Conservation (phyloP, 164 flowering plant species). For the Echeveria elegans region DNA sequence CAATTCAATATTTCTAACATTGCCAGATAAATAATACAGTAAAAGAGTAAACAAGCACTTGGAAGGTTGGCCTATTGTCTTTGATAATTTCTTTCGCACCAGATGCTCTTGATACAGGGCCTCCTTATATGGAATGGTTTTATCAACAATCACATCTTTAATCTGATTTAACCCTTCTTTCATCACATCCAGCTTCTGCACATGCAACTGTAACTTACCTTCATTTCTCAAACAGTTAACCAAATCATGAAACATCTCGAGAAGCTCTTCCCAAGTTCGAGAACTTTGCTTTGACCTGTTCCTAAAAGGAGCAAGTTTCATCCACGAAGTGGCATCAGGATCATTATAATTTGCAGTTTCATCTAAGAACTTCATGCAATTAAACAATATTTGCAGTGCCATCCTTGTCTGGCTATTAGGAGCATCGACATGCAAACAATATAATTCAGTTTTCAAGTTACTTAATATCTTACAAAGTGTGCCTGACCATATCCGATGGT, state of each 20-base stretch:
- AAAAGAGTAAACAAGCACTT: slow-evolving; percentile 69
- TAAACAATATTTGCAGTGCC: slow-evolving; percentile 52
- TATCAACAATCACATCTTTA: slow-evolving; percentile 59
- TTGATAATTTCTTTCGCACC: slow-evolving; percentile 59
- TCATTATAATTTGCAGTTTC: slow-evolving; percentile 28
- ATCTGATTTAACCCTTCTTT: slow-evolving; percentile 84
- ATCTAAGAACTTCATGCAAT: slow-evolving; percentile 46
- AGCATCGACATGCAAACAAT: slow-evolving; percentile 11
- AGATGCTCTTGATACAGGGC: slow-evolving; percentile 51
- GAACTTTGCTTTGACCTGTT: slow-evolving; percentile 14
- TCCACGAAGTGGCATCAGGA: slow-evolving; percentile 64
- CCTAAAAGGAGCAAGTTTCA: slow-evolving; percentile 45
- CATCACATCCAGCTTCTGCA: slow-evolving; percentile 61
- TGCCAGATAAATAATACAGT: slow-evolving; percentile 55
- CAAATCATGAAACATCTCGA: slow-evolving; percentile 73
- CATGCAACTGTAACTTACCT: slow-evolving; percentile 22
- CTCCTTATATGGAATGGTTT: slow-evolving; percentile 66
- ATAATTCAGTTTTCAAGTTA: not conserved
- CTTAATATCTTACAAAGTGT: not conserved
- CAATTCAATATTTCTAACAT: slow-evolving; percentile 50
- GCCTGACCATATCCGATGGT: not conserved
- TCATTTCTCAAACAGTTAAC: slow-evolving; percentile 37
- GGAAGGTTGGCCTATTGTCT: slow-evolving; percentile 30
- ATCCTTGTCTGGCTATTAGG: slow-evolving; percentile 24
- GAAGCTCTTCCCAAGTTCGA: slow-evolving; percentile 56